Evolutionary conservation across 2,329 filamentous ascomycete species (phyloP).

Genomic region (Drechslerella stenobrocha): DNA sequence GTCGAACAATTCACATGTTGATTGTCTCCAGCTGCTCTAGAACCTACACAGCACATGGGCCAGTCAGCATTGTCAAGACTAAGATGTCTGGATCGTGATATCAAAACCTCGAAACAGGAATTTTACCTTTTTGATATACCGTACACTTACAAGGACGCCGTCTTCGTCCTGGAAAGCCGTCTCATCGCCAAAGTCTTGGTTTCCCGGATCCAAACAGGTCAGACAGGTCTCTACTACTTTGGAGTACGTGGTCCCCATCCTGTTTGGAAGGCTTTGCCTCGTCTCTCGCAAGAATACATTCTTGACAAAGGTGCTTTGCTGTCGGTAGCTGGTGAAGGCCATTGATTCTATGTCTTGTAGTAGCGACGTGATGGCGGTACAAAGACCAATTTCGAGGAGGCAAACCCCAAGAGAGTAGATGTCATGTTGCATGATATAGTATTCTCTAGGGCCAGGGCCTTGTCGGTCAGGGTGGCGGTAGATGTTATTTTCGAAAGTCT

Average conservation of each 20-base stretch:
- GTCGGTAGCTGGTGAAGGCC: too few species aligned
- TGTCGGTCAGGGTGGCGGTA: conserved; percentile 61
- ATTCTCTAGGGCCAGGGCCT: conserved; percentile 55
- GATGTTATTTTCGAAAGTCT: conserved; percentile 58
- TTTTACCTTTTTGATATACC: conserved; percentile 54
- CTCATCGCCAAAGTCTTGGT: conserved; percentile 53
- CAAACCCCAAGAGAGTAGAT: conserved; percentile 64
- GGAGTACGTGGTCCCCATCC: conserved; percentile 54
- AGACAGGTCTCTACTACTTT: conserved; percentile 55
- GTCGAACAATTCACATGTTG: neutral
- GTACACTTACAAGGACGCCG: conserved; percentile 53
- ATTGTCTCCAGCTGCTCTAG: neutral
- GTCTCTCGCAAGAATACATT: conserved; percentile 9
- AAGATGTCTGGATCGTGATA: too few species aligned
- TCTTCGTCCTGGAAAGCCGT: conserved; percentile 54
- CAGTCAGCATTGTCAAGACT: too few species aligned
- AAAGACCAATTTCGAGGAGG: conserved; percentile 62
- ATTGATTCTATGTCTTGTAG: too few species aligned
- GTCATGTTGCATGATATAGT: conserved; percentile 62
- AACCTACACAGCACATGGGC: neutral
- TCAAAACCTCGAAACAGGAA: neutral
- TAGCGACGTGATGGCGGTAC: too few species aligned
- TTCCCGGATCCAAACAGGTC: conserved; percentile 54
- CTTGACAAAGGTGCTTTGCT: neutral
- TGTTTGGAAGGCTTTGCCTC: conserved; percentile 43